Conservation (phyloP, 768 basidiomycete species). For the Podaxis carcinomalis region DNA sequence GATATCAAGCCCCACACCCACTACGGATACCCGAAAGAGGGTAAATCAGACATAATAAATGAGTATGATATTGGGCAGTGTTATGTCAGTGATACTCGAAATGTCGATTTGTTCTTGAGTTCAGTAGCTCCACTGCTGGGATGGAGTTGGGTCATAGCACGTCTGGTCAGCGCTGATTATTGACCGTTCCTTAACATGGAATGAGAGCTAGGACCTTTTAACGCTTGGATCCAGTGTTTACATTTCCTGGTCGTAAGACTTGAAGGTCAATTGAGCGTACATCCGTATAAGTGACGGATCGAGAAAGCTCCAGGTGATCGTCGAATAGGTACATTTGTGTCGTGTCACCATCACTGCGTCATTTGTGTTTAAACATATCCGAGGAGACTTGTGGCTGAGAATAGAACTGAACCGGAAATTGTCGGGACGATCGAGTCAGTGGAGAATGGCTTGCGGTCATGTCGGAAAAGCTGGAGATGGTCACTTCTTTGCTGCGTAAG, state of each 20-base stretch:
- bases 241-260: no score
- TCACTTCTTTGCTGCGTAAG: no score
- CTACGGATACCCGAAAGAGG: neutral
- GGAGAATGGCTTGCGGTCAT: neutral
- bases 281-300: neutral
- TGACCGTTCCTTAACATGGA: no score
- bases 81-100: neutral
- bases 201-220: no score
- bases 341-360: neutral
- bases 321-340: neutral
- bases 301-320: neutral
- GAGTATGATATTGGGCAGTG: neutral
- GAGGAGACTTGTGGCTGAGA: neutral
- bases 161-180: neutral
- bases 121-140: neutral
- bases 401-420: neutral
- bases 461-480: neutral
- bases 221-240: no score
- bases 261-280: neutral
- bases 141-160: neutral
- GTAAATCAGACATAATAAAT: neutral
- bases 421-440: constrained; percentile 3
- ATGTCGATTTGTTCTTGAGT: neutral
- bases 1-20: neutral
- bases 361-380: neutral